Percentiles rank a stretch among this genome's conserved stretches.
Conservation (phyloP, 352 stramenopile species). For the Globisporangium cederbergense region DNA sequence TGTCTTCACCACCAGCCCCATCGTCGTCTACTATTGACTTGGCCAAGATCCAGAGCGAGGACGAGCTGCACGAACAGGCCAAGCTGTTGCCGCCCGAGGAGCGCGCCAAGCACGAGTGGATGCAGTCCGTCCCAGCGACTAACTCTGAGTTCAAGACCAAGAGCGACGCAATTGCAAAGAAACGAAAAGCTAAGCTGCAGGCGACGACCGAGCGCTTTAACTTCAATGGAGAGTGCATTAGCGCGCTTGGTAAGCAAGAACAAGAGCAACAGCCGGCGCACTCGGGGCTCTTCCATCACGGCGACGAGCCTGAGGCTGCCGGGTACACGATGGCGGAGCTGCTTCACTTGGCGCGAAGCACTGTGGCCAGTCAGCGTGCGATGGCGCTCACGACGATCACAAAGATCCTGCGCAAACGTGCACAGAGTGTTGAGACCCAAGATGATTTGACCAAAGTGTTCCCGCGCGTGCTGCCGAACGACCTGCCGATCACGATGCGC, state of each 20-base stretch:
- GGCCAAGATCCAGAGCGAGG: constrained; percentile 56
- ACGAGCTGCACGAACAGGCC: constrained; percentile 45
- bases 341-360: constrained; percentile 65
- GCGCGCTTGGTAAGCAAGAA: constrained; percentile 10
- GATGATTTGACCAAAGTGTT: constrained; percentile 1
- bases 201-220: constrained; percentile 67
- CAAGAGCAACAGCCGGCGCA: constrained; percentile 28
- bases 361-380: constrained; percentile 63
- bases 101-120: constrained; percentile 78
- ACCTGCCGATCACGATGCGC: constrained; percentile 47
- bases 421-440: constrained; percentile 25
- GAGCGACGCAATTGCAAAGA: constrained; percentile 12
- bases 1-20: not conserved
- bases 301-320: constrained; percentile 60
- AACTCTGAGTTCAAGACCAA: constrained; percentile 1
- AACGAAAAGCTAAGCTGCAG: constrained; percentile 15
- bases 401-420: constrained; percentile 54
- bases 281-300: constrained; percentile 79
- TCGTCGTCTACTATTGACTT: constrained; percentile 27
- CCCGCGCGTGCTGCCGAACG: constrained; percentile 36
- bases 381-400: constrained; percentile 60
- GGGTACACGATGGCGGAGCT: constrained; percentile 78
- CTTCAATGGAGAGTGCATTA: constrained; percentile 45
- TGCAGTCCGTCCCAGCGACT: constrained; percentile 24
- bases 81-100: constrained; percentile 58